Base-by-base conservation (phyloP, 202 grass and related monocot species). In the Carex arenaria region DNA sequence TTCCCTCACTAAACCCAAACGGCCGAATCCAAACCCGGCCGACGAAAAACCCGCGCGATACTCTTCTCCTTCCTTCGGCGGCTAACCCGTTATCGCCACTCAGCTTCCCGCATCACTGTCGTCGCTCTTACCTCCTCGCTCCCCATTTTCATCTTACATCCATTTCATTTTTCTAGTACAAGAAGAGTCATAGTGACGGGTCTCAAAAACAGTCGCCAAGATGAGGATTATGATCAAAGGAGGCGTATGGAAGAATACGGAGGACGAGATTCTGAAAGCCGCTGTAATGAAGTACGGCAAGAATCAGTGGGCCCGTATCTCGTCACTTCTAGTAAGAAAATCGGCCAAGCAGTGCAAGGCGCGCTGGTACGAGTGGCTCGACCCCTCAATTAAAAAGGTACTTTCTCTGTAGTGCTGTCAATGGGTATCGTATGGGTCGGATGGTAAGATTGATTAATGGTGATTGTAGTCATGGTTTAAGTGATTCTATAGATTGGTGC, bases 141-240 rank as follows among this genome's bases (percentile, higher is more conserved):
- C 42, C 7, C 42, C 42, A 8, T 10, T 45, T 45, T 7, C 42
- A 9, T 22, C 22, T 47, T 30, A 30, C 47, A 17, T 74, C 17
- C 3, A 55, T 6, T 22, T 75, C 72, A 30, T 54, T 28, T 53
- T 32, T 31, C 7, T 53, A 54, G 49, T 31, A 31, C 11, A 31
- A 54, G 23, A 59, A 38, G 22, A 75, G 49, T 10, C 45, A 55
- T 54, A 23, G 72, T 28, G 72, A 30, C 26, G 49, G 49, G 72
- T 18, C 17, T 0, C 26, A 31, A 2, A 55, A 53, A 31, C 72
- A 76, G 51, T 55, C 51, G 72, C 5, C 86, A 98, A 90, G 83
- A 98, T 95, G 95, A 98, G 95, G 95, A 98, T 98, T 83, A 98
- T 98, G 95, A 98, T 98, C 32, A 98, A 98, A 86, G 95, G 95